These are phyloP conservation scores for Paxillus rubicundulus DNA, from an alignment of 768 basidiomycete species.

Conservation along the genomic window DNA sequence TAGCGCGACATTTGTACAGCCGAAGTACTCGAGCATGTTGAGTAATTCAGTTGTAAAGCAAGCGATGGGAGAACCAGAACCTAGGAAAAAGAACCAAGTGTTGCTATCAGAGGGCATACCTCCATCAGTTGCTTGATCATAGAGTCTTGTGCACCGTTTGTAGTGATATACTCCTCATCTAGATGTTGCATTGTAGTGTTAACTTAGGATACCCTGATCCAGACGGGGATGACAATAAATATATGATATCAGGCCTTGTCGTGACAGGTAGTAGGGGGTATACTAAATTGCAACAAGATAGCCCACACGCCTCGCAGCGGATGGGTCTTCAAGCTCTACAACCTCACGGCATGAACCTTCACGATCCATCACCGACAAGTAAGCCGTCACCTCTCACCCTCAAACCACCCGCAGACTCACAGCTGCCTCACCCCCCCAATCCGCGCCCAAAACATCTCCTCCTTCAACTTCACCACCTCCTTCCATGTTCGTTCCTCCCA, in stretches of 20 bases:
- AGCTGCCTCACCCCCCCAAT: slow-evolving; percentile 51
- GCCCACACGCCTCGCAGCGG: neutral
- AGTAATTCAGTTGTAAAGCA: slow-evolving; percentile 57
- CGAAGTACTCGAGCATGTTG: slow-evolving; percentile 79
- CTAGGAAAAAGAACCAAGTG: slow-evolving; percentile 19
- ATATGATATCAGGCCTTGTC: neutral
- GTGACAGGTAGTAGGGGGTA: neutral
- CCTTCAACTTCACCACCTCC: slow-evolving; percentile 66
- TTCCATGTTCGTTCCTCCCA: slow-evolving; percentile 91
- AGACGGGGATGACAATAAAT: neutral
- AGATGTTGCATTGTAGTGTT: neutral
- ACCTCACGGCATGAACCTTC: neutral
- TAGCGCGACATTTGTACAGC: slow-evolving; percentile 85
- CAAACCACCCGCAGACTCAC: neutral
- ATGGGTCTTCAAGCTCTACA: neutral
- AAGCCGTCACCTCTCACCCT: neutral
- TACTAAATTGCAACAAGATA: neutral
- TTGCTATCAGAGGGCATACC: slow-evolving; percentile 27
- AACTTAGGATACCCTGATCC: neutral
- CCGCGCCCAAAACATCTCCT: slow-evolving; percentile 87
- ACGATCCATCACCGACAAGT: neutral
- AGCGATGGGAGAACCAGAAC: slow-evolving; percentile 60
- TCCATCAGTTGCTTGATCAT: slow-evolving; percentile 26
- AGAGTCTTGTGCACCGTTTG: slow-evolving; percentile 3
- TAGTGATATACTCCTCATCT: neutral